Conservation (phyloP, 2,329 filamentous ascomycete genomes). For the Botryosphaeria dothidea region DNA sequence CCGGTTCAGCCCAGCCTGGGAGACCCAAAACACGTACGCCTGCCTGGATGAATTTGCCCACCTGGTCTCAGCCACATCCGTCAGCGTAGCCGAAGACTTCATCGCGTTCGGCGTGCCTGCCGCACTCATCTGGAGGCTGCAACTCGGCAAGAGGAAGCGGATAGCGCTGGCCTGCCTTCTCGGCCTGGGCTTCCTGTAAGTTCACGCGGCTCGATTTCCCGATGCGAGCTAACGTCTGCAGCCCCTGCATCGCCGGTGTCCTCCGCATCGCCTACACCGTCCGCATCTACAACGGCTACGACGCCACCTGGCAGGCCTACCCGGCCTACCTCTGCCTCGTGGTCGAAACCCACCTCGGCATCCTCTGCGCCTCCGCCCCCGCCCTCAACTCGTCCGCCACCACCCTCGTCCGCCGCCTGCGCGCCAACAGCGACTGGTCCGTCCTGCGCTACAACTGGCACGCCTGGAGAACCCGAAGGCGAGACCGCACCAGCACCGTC, state of each 20-base stretch:
- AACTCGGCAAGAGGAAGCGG: slow-evolving; percentile 45
- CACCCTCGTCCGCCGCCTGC: not conserved
- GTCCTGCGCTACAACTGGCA: no score
- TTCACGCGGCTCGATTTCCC: not conserved
- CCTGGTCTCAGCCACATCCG: slow-evolving; percentile 39
- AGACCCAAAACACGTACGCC: not conserved
- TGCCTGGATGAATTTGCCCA: slow-evolving; percentile 41
- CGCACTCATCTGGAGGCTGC: slow-evolving; percentile 46
- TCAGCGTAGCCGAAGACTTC: slow-evolving; percentile 43
- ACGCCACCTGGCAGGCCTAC: slow-evolving; percentile 43
- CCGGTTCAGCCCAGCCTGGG: slow-evolving; percentile 32
- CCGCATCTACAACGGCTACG: slow-evolving; percentile 35
- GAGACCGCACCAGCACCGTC: not conserved
- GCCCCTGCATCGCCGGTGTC: slow-evolving; percentile 37
- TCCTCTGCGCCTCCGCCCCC: slow-evolving; percentile 46
- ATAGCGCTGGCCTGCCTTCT: slow-evolving; percentile 47
- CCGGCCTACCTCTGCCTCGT: slow-evolving; percentile 44
- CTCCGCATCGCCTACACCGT: slow-evolving; percentile 40
- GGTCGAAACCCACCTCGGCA: slow-evolving; percentile 42
- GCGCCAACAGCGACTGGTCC: not conserved
- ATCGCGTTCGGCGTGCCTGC: slow-evolving; percentile 44
- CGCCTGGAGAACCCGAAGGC: not conserved
- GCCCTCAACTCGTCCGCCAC: slow-evolving; percentile 43
- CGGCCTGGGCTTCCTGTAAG: slow-evolving; percentile 45
- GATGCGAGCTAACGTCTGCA: not conserved